A percentile compares a stretch with the other conserved stretches of the same genome.
Conservation (phyloP, 2,329 filamentous ascomycete species). For the Fusarium graminum region DNA sequence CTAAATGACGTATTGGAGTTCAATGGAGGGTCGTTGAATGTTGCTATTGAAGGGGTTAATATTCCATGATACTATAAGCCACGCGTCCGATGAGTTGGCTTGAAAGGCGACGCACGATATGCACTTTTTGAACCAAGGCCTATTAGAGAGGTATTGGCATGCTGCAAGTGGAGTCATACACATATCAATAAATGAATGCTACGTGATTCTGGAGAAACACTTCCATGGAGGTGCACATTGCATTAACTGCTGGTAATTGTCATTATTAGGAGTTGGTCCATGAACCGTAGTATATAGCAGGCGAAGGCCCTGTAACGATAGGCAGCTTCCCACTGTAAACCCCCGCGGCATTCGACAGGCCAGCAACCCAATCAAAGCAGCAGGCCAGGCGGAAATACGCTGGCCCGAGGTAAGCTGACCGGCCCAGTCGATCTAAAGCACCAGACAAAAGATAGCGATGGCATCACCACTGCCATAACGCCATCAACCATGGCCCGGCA, state of each 20-base stretch:
- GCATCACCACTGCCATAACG: background rate
- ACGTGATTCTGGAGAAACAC: no score
- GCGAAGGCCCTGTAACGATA: no score
- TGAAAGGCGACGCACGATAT: fast-evolving
- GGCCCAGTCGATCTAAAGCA: background rate
- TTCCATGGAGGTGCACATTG: no score
- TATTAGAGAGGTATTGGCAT: no score
- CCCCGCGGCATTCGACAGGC: background rate
- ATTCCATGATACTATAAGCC: no score
- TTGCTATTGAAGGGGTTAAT: constrained; percentile 15
- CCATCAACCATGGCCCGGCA: background rate
- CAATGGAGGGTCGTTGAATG: background rate
- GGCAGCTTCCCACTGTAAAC: background rate
- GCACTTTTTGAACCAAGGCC: fast-evolving
- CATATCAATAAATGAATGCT: no score
- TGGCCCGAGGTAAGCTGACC: constrained; percentile 8
- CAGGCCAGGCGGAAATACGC: constrained; percentile 2
- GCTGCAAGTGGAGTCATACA: no score
- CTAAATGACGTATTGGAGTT: constrained; percentile 4
- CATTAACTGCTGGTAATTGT: no score
- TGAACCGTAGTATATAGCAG: no score
- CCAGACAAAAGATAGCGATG: background rate
- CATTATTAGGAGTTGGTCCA: no score
- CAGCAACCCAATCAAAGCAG: background rate
- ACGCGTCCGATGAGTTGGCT: background rate